Base-by-base conservation (phyloP, 2,329 filamentous ascomycete genomes). In the Colletotrichum sp. region DNA sequence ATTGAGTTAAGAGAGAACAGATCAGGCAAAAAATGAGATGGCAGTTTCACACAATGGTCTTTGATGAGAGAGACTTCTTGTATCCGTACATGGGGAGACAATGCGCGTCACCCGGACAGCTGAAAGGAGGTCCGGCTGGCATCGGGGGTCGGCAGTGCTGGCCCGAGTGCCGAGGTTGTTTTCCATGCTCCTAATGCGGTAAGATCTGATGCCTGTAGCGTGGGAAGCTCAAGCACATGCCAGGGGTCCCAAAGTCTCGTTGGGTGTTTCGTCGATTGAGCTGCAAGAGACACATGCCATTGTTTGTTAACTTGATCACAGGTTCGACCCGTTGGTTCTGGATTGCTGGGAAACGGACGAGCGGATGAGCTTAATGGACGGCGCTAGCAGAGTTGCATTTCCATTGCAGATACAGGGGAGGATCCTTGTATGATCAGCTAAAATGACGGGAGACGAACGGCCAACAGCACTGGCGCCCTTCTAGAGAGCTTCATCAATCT, bases 121-220 rank as follows among this genome's bases (percentile, higher is more conserved):
- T 75, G 72, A 75, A 75, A 75, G 72, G 39, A 56, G 52, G 30
- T 36, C 65, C 73, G 73, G 73, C 72, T 75, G 73, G 66, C 73
- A 64, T 73, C 70, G 70, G 73, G 70, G 73, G 36, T 75, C 73
- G 73, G 73, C 64, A 73, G 60, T 48, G 27, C 62, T 70, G n/a
- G 73, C 34, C 73, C 73, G 73, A 75, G 56, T 75, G 73, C 73
- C 73, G 73, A 75, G 73, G 73, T 73, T 65, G 62, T 64, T 67
- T 58, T 56, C 34, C 27, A 28, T 27, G 55, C 69, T 18, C 72
- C 68, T n/a, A 68, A 61, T 73, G 34, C 64, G 65, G 64, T 64
- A 70, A 70, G 66, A 56, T 62, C 39, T 18, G 32, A 28, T 15
- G 15, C 55, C 56, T 61, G 62, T 64, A 72, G 70, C 70, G 56